Evolutionary conservation across 441 rosid genomes (phyloP).

Genomic region (Pelargonium myrrhifolium): DNA sequence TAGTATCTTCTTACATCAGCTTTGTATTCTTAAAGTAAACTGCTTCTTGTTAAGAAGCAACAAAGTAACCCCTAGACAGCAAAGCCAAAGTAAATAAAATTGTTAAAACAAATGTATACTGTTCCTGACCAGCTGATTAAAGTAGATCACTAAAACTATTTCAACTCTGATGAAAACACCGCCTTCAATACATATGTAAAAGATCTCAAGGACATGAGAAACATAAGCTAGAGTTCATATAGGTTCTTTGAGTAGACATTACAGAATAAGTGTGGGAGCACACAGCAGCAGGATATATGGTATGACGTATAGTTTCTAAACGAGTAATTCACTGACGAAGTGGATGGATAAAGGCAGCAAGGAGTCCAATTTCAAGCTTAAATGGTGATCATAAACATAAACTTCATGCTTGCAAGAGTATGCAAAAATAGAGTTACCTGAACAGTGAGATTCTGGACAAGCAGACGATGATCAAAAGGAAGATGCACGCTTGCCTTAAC

Average conservation of each 20-base stretch:
- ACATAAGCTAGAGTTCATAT: not conserved
- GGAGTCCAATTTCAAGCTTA: not conserved
- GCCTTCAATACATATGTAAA: not conserved
- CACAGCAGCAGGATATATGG: too few species aligned
- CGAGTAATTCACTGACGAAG: not conserved
- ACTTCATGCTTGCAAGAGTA: not conserved
- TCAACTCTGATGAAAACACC: not conserved
- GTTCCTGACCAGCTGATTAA: not conserved
- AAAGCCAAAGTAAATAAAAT: not conserved
- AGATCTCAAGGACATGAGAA: not conserved
- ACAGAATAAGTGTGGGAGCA: too few species aligned
- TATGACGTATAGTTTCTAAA: too few species aligned
- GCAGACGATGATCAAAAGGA: constrained; percentile 61
- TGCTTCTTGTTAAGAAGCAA: not conserved
- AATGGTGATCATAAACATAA: not conserved
- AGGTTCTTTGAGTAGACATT: too few species aligned
- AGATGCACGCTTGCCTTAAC: constrained; percentile 86
- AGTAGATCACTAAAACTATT: not conserved
- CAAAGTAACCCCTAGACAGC: not conserved
- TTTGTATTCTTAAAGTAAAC: not conserved
- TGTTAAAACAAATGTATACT: not conserved
- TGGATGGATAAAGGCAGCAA: not conserved
- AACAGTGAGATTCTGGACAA: constrained; percentile 85
- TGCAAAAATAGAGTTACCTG: constrained; percentile 40
- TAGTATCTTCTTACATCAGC: not conserved